Evolutionary conservation across 148 eudicot species (phyloP).

Genomic region (Gaultheria prostrata): DNA sequence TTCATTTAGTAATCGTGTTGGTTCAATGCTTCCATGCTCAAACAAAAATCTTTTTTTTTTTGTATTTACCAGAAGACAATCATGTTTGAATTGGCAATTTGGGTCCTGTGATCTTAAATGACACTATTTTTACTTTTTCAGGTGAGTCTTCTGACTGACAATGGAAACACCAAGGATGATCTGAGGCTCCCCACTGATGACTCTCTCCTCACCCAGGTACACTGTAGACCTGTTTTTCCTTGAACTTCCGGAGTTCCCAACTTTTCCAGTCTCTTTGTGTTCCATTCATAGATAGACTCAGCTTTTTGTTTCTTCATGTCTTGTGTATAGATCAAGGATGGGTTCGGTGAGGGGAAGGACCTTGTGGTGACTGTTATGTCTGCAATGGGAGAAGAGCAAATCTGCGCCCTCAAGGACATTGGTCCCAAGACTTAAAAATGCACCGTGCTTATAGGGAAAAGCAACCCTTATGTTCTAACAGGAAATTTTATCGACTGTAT

Average conservation of each 20-base stretch:
- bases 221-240: not conserved
- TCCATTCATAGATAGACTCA: not conserved
- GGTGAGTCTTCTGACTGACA: conserved; percentile 29
- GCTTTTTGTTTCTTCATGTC: not conserved
- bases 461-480: not conserved
- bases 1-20: not conserved
- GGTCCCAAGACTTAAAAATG: conserved; percentile 17
- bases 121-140: not conserved
- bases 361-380: conserved; percentile 29
- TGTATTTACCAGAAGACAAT: not conserved
- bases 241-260: not conserved
- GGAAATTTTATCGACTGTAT: not conserved
- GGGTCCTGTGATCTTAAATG: not conserved
- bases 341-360: conserved; percentile 31
- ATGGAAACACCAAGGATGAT: conserved; percentile 31
- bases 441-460: not conserved
- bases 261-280: not conserved
- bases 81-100: not conserved
- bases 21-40: not conserved
- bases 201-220: conserved; percentile 26
- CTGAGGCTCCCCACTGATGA: conserved; percentile 32
- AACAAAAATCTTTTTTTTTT: not conserved
- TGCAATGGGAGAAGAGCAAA: conserved; percentile 38
- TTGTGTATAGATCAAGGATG: conserved; percentile 21
- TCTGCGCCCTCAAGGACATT: conserved; percentile 31